phyloP scores from a whole-genome alignment of 176 grass and related monocot genomes.

The Dactylis glomerata region DNA sequence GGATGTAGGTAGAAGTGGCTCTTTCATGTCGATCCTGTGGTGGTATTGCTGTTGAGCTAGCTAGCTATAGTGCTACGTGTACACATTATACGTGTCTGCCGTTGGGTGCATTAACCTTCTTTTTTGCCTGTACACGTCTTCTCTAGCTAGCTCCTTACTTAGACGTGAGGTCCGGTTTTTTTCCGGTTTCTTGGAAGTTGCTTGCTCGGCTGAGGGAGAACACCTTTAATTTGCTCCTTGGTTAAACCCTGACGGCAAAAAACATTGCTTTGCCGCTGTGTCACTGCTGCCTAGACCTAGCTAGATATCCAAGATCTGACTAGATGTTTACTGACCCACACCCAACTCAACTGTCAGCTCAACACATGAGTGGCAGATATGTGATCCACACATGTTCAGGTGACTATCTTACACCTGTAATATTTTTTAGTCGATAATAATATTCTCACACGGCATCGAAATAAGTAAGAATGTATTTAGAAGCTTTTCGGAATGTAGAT shows the following conservation, averaged over 20 bases:
- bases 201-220: conserved; percentile 1
- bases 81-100: neutral
- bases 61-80: neutral
- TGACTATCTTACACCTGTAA: neutral
- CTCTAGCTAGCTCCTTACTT: neutral
- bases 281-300: neutral
- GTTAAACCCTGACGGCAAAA: conserved; percentile 23
- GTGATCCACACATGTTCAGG: neutral
- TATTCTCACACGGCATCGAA: too few relatives aligned
- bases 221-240: conserved; percentile 3
- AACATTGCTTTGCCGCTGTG: neutral
- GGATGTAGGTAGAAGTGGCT: neutral
- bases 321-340: neutral
- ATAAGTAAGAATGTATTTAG: too few relatives aligned
- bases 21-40: neutral
- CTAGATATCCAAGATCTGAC: neutral
- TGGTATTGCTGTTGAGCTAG: neutral
- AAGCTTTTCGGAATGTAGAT: too few relatives aligned
- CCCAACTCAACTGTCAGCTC: neutral
- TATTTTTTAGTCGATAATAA: neutral
- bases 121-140: conserved; percentile 1
- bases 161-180: neutral
- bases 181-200: conserved; percentile 19
- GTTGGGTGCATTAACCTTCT: neutral
- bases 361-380: neutral